Evolutionary conservation across 176 grass and related monocot genomes (phyloP).

Genomic region (Oryza coarctata): DNA sequence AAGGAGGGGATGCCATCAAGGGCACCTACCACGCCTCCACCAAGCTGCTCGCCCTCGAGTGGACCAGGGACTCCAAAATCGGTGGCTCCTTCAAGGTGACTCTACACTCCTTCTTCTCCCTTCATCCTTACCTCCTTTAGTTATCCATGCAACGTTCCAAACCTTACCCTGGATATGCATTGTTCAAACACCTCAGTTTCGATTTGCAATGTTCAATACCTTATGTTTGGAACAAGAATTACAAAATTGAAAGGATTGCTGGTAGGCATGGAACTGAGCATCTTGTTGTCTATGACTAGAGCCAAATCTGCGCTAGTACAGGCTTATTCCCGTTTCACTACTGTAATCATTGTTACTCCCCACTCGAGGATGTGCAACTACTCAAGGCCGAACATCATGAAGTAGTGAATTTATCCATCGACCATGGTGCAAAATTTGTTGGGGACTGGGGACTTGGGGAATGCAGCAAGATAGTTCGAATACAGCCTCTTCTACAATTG

Average conservation of each 20-base stretch:
- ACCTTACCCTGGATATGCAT: no score
- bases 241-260: neutral
- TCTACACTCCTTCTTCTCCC: neutral
- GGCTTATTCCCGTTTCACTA: neutral
- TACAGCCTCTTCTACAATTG: neutral
- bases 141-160: neutral
- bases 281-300: neutral
- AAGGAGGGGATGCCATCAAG: slow-evolving; percentile 53
- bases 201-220: neutral
- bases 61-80: slow-evolving; percentile 54
- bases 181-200: neutral
- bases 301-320: neutral
- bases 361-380: neutral
- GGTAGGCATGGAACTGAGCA: neutral
- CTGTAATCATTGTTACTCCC: neutral
- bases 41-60: slow-evolving; percentile 76
- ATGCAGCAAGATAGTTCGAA: neutral
- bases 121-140: neutral
- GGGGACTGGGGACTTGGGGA: neutral
- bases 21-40: slow-evolving; percentile 73
- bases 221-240: neutral
- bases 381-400: neutral
- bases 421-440: slow-evolving; percentile 1
- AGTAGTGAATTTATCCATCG: neutral
- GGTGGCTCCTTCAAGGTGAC: slow-evolving; percentile 75